Evolutionary conservation across 2,329 filamentous ascomycete species (phyloP).

Genomic region (Neofusicoccum laricinum): DNA sequence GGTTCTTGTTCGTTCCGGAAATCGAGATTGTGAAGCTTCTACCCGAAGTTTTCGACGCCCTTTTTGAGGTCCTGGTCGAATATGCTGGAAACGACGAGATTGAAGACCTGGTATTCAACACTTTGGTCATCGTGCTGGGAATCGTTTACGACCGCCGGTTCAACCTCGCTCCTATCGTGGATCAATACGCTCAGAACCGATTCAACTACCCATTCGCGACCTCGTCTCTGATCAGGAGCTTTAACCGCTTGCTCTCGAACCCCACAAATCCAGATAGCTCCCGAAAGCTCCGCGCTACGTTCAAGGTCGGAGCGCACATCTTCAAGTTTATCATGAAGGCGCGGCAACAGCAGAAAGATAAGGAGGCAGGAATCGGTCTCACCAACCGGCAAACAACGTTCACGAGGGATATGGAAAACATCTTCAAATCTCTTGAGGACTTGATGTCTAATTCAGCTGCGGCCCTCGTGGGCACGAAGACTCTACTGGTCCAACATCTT

Average conservation of each 20-base stretch:
- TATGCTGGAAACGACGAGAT: constrained; percentile 88
- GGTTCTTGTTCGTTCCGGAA: constrained; percentile 89
- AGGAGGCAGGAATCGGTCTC: constrained; percentile 83
- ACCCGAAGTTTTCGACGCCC: constrained; percentile 80
- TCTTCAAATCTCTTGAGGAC: constrained; percentile 85
- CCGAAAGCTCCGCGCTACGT: constrained; percentile 80
- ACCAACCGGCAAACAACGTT: constrained; percentile 70
- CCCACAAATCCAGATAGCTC: constrained; percentile 81
- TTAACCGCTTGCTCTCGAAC: constrained; percentile 76
- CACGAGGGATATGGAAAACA: constrained; percentile 75
- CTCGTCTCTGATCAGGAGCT: constrained; percentile 81
- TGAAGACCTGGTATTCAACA: constrained; percentile 88
- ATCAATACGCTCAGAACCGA: constrained; percentile 81
- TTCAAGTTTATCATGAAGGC: constrained; percentile 94
- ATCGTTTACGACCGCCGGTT: constrained; percentile 95
- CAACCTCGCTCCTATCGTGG: constrained; percentile 84
- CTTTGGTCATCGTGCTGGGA: constrained; percentile 82
- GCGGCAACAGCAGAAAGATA: constrained; percentile 79
- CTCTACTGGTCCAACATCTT: constrained; percentile 91
- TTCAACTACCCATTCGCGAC: constrained; percentile 95
- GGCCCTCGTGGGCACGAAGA: constrained; percentile 88
- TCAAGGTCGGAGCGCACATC: constrained; percentile 92
- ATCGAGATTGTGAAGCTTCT: constrained; percentile 97
- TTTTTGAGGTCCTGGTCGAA: constrained; percentile 89
- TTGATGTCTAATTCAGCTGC: constrained; percentile 88